These are phyloP conservation scores for Colletotrichum melonis DNA, from an alignment of 2,329 filamentous ascomycete species.

Conservation along the genomic window DNA sequence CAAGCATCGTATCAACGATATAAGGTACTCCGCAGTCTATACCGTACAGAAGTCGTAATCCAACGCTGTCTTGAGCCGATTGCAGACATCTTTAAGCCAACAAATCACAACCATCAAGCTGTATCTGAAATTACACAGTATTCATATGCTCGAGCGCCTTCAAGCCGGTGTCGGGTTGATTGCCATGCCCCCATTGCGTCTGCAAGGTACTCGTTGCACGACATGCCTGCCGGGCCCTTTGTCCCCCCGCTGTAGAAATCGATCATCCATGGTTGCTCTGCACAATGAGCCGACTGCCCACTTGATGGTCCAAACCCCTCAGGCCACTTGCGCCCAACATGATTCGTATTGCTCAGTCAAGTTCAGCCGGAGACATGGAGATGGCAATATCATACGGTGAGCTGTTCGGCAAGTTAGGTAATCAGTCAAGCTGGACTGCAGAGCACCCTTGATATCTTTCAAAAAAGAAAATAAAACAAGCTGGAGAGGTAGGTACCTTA, in stretches of 20 bases:
- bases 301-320: not conserved
- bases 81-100: not conserved
- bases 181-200: conserved; percentile 6
- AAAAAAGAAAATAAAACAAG: no score
- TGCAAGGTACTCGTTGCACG: conserved; percentile 19
- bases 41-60: no score
- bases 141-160: not conserved
- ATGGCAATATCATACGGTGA: not conserved
- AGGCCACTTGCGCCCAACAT: not conserved
- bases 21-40: no score
- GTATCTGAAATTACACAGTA: not conserved
- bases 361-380: not conserved
- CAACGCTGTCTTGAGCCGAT: no score
- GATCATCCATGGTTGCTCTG: conserved; percentile 2
- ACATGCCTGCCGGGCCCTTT: conserved; percentile 2
- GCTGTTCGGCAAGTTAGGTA: not conserved
- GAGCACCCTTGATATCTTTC: no score
- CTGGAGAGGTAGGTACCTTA: no score
- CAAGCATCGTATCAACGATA: no score
- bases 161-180: not conserved
- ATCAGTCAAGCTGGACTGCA: no score
- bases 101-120: not conserved
- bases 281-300: conserved; percentile 13
- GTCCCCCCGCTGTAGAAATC: conserved; percentile 4
- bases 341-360: not conserved